These are phyloP conservation scores for Pseudonectria buxi DNA, from an alignment of 2,329 filamentous ascomycete genomes.

Conservation along the genomic window DNA sequence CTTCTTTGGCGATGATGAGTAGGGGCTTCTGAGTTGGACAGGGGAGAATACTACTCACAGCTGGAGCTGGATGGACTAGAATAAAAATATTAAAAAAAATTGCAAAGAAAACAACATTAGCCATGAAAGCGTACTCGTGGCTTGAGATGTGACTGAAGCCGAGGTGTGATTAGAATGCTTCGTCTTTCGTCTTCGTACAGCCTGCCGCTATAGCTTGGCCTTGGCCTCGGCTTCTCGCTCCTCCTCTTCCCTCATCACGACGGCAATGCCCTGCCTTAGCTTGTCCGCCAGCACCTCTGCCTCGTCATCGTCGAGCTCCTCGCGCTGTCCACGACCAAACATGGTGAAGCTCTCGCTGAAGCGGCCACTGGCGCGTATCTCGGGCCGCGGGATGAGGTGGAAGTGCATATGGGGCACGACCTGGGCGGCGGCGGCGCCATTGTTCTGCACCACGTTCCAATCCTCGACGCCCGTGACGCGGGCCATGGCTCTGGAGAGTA, in stretches of 20 bases:
- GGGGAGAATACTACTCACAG: conserved; percentile 1
- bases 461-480: conserved; percentile 65
- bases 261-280: conserved; percentile 43
- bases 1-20: conserved; percentile 80
- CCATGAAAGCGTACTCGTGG: too few species aligned
- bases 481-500: conserved; percentile 66
- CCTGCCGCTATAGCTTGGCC: conserved; percentile 30
- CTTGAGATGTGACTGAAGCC: too few species aligned
- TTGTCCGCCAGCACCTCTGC: conserved; percentile 52
- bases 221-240: conserved; percentile 19
- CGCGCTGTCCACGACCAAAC: conserved; percentile 68
- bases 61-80: neutral
- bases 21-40: conserved; percentile 17
- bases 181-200: neutral
- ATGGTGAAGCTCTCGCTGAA: conserved; percentile 67
- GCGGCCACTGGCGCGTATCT: conserved; percentile 48
- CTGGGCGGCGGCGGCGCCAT: conserved; percentile 81
- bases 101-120: too few species aligned
- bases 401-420: conserved; percentile 93
- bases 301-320: conserved; percentile 72
- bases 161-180: too few species aligned
- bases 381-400: conserved; percentile 82
- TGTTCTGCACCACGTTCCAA: conserved; percentile 98
- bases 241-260: conserved; percentile 38
- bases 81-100: too few species aligned